A percentile compares a stretch with the other conserved stretches of the same genome.
phyloP scores from a whole-genome alignment of 257 asterid species.

The Datura wrightii region DNA sequence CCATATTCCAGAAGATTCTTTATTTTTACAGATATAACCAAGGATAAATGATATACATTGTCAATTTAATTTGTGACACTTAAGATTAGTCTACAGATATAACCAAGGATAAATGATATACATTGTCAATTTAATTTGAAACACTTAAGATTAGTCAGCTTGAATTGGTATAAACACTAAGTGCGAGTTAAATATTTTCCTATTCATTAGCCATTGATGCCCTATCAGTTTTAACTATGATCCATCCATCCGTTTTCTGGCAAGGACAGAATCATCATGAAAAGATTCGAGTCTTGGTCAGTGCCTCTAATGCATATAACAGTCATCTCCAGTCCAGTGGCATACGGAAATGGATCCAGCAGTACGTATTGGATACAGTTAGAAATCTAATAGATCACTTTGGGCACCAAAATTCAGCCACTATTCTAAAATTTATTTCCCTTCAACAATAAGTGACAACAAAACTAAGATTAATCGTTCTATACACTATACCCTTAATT shows the following conservation, averaged over 20 bases:
- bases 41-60: not conserved
- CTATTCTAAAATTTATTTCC: not conserved
- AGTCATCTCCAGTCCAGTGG: not conserved
- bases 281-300: not conserved
- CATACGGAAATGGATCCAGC: not conserved
- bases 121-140: not conserved
- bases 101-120: not conserved
- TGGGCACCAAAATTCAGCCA: not conserved
- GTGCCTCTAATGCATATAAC: conserved; percentile 3
- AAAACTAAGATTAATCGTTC: not conserved
- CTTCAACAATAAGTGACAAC: not conserved
- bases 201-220: not conserved
- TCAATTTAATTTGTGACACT: not conserved
- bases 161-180: not conserved
- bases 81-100: not conserved
- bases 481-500: not conserved
- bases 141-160: not conserved
- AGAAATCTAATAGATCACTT: not conserved
- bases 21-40: not conserved
- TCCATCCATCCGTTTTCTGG: not conserved
- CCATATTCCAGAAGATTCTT: too few relatives aligned
- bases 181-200: not conserved
- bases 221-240: not conserved
- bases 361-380: not conserved
- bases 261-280: not conserved